Evolutionary conservation across 1,284 basidiomycete species (phyloP).

Genomic region (Puccinia hordei): DNA sequence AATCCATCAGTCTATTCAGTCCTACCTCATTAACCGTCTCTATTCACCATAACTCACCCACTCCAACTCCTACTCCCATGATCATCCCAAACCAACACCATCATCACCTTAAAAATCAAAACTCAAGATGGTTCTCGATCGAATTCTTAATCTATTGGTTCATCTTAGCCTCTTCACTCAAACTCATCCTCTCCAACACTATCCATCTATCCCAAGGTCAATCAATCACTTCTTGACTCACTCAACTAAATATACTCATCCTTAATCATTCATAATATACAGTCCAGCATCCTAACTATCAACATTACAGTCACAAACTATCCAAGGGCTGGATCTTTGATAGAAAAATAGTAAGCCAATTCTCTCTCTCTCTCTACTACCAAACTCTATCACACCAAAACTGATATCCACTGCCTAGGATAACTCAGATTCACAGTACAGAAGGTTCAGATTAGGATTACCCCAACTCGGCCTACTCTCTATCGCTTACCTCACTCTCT

Average conservation of each 20-base stretch:
- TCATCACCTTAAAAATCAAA: background rate
- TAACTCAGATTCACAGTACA: conserved; percentile 61
- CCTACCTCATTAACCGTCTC: conserved; percentile 31
- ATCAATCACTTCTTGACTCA: background rate
- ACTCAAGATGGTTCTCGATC: conserved; percentile 26
- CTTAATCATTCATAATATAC: background rate
- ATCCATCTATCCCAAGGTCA: conserved; percentile 15
- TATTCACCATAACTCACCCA: background rate
- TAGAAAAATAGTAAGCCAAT: conserved; percentile 60
- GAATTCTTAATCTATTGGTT: conserved; percentile 35
- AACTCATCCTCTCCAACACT: conserved; percentile 11
- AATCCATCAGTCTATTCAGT: background rate
- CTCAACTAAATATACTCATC: background rate
- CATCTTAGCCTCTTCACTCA: conserved; percentile 15
- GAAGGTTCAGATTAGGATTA: conserved; percentile 59
- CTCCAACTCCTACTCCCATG: background rate
- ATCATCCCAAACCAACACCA: background rate
- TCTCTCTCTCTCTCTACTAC: background rate
- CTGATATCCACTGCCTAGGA: conserved; percentile 54
- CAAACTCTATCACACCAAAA: too few species aligned
- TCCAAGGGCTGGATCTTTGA: conserved; percentile 65
- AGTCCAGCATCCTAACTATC: conserved; percentile 72
- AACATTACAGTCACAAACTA: conserved; percentile 67
- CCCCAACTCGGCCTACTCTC: conserved; percentile 57
- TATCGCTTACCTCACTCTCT: conserved; percentile 54